These are phyloP conservation scores for Austroboletus niveus DNA, from an alignment of 1,284 basidiomycete genomes.

Conservation along the genomic window DNA sequence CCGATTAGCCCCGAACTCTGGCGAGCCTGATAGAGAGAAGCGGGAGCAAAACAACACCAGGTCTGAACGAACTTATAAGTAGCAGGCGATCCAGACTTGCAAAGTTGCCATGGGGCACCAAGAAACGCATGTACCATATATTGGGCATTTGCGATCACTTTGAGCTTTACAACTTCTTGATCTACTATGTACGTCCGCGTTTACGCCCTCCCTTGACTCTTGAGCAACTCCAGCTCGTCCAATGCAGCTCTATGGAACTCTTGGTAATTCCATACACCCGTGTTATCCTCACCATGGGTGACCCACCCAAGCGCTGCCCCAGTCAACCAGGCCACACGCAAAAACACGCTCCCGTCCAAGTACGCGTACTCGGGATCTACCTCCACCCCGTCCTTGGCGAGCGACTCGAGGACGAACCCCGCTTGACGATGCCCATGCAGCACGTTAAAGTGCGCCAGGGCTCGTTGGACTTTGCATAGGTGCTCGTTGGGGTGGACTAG, in stretches of 20 bases:
- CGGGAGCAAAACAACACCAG: too few species aligned
- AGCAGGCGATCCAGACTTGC: too few species aligned
- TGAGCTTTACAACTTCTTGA: too few species aligned
- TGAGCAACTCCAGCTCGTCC: conserved; percentile 26
- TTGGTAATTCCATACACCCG: conserved; percentile 29
- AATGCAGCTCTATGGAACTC: conserved; percentile 29
- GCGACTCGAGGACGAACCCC: conserved; percentile 34
- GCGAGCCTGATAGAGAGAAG: too few species aligned
- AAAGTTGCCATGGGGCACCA: too few species aligned
- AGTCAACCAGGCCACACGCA: conserved; percentile 52
- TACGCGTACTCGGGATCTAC: conserved; percentile 36
- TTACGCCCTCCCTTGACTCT: conserved; percentile 15
- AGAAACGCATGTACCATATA: too few species aligned
- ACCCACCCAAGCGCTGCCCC: conserved; percentile 51
- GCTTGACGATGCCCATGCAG: conserved; percentile 44
- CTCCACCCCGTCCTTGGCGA: conserved; percentile 20
- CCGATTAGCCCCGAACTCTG: too few species aligned
- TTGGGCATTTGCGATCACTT: not conserved
- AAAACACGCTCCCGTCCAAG: conserved; percentile 61
- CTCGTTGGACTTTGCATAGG: conserved; percentile 56
- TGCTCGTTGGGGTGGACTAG: conserved; percentile 55
- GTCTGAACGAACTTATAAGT: too few species aligned
- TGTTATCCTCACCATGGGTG: conserved; percentile 42
- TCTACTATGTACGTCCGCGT: not conserved
- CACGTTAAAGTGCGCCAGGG: conserved; percentile 52